Base-by-base conservation (phyloP, 805 yeast genomes). In the Saturnispora sekii region DNA sequence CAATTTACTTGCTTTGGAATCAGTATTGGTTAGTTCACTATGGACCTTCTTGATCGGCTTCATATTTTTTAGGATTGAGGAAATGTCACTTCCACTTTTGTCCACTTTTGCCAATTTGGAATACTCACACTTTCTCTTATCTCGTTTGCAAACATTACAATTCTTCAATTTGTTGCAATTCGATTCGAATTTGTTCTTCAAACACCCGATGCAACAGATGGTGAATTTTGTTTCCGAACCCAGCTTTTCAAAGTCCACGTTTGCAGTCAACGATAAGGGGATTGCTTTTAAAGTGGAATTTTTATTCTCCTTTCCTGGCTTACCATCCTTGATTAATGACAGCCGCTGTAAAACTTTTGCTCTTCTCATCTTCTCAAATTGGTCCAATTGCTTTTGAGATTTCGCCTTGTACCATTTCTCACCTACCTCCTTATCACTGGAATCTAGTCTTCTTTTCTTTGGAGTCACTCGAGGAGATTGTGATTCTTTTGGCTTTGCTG, bases 141-240 rank as follows among this genome's bases (percentile, higher is more conserved):
- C 46, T 16, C 40, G 43, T 31, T 34, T 38, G 29, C 53, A 50
- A 28, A 50, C 40, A 34, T 48, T 47, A 39, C 53, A 50, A 21
- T 43, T 44, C 36, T 44, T 38, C 16, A 43, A 44, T 33, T 41
- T 39, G 33, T 50, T 43, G 40, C 53, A 50, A 40, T 40, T 36
- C 2, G 36, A 33, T 7, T 42, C 40, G 32, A 40, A 34, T 31
- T 31, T 35, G 10, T 36, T 35, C 31, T 41, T 44, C 6, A 40
- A 18, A 37, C 53, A 50, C 10, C 46, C 36, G 31, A 48, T 44
- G 40, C 53, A 50, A 38, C 47, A 40, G 14, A 33, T 16, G 15
- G 43, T 15, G 40, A 47, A 39, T 63, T 68, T 44, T 6, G 37
- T 51, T 61, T 45, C 60, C 66, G 43, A 65, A 4, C 14, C 30